Evolutionary conservation across 2,329 filamentous ascomycete genomes (phyloP).

Genomic region (Exophiala viscosa): DNA sequence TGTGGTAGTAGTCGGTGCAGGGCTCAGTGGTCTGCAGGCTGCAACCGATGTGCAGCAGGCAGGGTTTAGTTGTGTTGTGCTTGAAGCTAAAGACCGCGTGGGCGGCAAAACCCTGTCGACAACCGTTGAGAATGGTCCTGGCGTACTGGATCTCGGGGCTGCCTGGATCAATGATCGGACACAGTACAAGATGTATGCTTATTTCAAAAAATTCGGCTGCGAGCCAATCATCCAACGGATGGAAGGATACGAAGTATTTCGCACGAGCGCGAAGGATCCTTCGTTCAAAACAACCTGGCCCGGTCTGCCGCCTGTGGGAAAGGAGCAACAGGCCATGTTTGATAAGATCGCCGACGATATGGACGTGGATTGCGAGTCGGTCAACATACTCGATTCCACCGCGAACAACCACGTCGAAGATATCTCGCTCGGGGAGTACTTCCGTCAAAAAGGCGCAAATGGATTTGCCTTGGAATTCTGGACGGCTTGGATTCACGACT

Average conservation of each 20-base stretch:
- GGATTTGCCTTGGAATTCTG: constrained; percentile 4
- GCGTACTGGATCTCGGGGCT: constrained; percentile 51
- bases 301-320: constrained; percentile 3
- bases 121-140: constrained; percentile 8
- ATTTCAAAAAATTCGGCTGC: constrained; percentile 33
- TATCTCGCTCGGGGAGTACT: constrained; percentile 9
- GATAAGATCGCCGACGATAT: constrained; percentile 18
- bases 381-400: constrained; percentile 4
- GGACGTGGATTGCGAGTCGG: constrained; percentile 8
- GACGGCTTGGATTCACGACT: constrained; percentile 7
- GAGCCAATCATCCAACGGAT: constrained; percentile 49
- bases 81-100: constrained; percentile 43
- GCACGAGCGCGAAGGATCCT: background rate
- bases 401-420: constrained; percentile 5
- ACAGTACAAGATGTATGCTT: constrained; percentile 44
- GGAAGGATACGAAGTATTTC: constrained; percentile 26
- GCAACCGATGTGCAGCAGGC: constrained; percentile 31
- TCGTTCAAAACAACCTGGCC: constrained; percentile 3
- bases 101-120: constrained; percentile 37
- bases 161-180: constrained; percentile 59
- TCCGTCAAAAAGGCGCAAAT: background rate
- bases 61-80: constrained; percentile 34
- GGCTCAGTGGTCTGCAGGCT: constrained; percentile 37
- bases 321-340: constrained; percentile 1
- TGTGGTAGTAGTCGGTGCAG: constrained; percentile 39